Evolutionary conservation across 192 early-diverging fungal species (phyloP).

Genomic region (Coemansia sp.): DNA sequence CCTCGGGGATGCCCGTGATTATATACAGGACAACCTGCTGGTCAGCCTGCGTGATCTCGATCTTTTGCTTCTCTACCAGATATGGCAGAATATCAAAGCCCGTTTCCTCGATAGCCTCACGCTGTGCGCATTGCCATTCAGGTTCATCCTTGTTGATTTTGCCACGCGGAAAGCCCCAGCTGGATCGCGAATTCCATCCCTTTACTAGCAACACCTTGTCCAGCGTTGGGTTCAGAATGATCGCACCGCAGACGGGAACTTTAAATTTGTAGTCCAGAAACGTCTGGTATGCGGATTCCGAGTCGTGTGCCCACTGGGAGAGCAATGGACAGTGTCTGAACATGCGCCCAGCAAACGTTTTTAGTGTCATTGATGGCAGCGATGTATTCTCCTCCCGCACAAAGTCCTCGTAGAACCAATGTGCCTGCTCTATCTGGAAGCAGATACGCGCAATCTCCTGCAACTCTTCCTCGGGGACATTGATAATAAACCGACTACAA

Average conservation of each 20-base stretch:
- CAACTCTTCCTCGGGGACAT: conserved; percentile 94
- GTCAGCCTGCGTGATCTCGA: conserved; percentile 86
- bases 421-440: conserved; percentile 98
- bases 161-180: conserved; percentile 98
- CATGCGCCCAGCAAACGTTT: conserved; percentile 77
- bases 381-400: conserved; percentile 80
- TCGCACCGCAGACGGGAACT: conserved; percentile 97
- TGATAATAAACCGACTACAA: conserved; percentile 93
- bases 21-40: conserved; percentile 92
- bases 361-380: conserved; percentile 82
- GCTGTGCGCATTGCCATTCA: conserved; percentile 80
- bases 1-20: conserved; percentile 80
- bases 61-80: conserved; percentile 73
- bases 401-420: conserved; percentile 99
- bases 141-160: conserved; percentile 98
- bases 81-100: conserved; percentile 82
- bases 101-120: conserved; percentile 94
- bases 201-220: conserved; percentile 84
- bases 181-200: conserved; percentile 84
- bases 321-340: conserved; percentile 91
- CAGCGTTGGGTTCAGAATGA: conserved; percentile 79
- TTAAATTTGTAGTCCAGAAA: conserved; percentile 96
- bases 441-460: conserved; percentile 92
- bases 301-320: conserved; percentile 82
- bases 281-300: conserved; percentile 84